Conservation (phyloP, 2,329 filamentous ascomycete genomes). For the Dothistroma septosporum region DNA sequence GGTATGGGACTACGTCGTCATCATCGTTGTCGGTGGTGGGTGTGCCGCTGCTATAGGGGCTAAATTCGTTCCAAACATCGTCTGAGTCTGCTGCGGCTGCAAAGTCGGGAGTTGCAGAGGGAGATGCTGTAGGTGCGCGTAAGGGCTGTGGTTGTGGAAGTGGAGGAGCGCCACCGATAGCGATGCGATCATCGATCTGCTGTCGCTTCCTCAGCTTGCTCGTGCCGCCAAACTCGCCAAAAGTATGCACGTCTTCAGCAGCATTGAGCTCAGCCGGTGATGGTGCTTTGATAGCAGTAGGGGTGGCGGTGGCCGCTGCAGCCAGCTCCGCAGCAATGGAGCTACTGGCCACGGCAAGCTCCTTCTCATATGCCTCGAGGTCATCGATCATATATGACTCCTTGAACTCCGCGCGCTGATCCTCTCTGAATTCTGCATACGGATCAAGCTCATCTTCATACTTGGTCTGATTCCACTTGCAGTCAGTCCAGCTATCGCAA, state of each 20-base stretch:
- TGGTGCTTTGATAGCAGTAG: not conserved
- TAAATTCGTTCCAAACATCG: not conserved
- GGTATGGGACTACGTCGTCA: slow-evolving; percentile 1
- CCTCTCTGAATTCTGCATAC: slow-evolving; percentile 21
- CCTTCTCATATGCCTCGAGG: slow-evolving; percentile 11
- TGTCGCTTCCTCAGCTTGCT: slow-evolving; percentile 12
- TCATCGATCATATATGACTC: slow-evolving; percentile 18
- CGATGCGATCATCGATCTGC: slow-evolving; percentile 6
- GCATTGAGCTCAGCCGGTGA: not conserved
- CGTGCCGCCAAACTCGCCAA: not conserved
- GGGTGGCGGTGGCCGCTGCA: not conserved
- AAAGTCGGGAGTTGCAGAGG: not conserved
- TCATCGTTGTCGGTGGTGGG: slow-evolving; percentile 3
- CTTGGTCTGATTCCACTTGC: slow-evolving; percentile 41
- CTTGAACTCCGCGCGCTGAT: slow-evolving; percentile 18
- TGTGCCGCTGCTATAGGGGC: not conserved
- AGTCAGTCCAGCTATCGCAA: slow-evolving; percentile 41
- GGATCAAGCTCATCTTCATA: slow-evolving; percentile 43
- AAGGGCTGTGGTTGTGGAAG: slow-evolving; percentile 6
- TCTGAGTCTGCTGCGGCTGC: not conserved
- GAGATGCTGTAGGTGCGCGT: not conserved
- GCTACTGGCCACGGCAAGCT: not conserved
- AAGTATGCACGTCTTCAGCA: slow-evolving; percentile 1
- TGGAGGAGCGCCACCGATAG: slow-evolving; percentile 1
- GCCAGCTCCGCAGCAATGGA: slow-evolving; percentile 3